phyloP scores from a whole-genome alignment of 495 filamentous ascomycete genomes.

The Symbiotaphrina buchneri region DNA sequence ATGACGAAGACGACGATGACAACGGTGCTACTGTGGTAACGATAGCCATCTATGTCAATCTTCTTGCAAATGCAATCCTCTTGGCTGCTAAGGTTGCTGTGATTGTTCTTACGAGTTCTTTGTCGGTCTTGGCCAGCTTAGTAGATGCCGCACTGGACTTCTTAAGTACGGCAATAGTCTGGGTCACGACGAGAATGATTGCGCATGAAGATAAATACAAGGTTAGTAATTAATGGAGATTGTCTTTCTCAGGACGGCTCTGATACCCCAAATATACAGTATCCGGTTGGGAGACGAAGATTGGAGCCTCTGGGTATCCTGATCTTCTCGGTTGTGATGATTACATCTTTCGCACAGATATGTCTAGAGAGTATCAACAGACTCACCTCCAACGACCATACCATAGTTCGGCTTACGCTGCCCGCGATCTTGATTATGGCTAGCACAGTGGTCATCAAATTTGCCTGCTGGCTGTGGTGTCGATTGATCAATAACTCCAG shows the following conservation, averaged over 20 bases:
- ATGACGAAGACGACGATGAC: conserved; percentile 21
- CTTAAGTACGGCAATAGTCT: conserved; percentile 67
- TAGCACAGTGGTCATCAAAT: conserved; percentile 60
- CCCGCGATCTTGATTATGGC: conserved; percentile 66
- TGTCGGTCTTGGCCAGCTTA: conserved; percentile 72
- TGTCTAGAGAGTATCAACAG: conserved; percentile 45
- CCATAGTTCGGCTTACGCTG: conserved; percentile 46
- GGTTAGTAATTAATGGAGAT: too few species aligned
- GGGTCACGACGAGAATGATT: conserved; percentile 58
- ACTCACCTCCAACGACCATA: conserved; percentile 37
- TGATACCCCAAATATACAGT: too few species aligned
- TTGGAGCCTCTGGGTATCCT: conserved; percentile 64
- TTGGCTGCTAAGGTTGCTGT: conserved; percentile 64
- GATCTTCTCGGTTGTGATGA: conserved; percentile 66
- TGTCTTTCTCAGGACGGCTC: too few species aligned
- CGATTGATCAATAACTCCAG: conserved; percentile 71
- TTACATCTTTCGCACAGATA: conserved; percentile 76
- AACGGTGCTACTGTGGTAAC: conserved; percentile 44
- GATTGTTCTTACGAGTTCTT: conserved; percentile 52
- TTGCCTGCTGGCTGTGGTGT: conserved; percentile 76
- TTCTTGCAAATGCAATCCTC: conserved; percentile 60
- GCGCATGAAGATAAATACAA: conserved; percentile 49
- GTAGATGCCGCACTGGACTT: conserved; percentile 83
- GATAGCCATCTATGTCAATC: conserved; percentile 67
- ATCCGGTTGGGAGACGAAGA: conserved; percentile 57